Percentiles rank a stretch among this genome's conserved stretches.
These are phyloP conservation scores for Penicillium sp. DNA, from an alignment of 2,329 filamentous ascomycete species.

Conservation along the genomic window DNA sequence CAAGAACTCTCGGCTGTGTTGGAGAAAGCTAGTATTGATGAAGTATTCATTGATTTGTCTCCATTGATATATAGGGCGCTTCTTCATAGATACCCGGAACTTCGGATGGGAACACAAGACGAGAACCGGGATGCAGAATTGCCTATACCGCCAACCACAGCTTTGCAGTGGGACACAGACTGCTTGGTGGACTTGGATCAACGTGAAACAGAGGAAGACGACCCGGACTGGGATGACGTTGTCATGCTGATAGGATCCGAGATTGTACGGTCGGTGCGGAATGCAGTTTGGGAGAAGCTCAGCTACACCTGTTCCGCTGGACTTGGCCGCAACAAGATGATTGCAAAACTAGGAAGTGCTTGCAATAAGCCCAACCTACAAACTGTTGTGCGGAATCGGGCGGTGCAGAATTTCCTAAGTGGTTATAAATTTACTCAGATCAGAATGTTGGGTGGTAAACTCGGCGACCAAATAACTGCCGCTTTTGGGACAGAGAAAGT, in stretches of 20 bases:
- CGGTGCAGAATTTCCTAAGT: slow-evolving; percentile 72
- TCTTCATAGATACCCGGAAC: slow-evolving; percentile 71
- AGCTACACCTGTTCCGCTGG: slow-evolving; percentile 91
- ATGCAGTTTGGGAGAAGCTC: slow-evolving; percentile 65
- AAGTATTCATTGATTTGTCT: slow-evolving; percentile 91
- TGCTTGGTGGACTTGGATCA: slow-evolving; percentile 76
- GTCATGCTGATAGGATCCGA: slow-evolving; percentile 83
- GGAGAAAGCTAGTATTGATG: slow-evolving; percentile 93
- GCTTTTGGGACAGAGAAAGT: slow-evolving; percentile 78
- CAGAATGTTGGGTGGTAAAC: slow-evolving; percentile 88
- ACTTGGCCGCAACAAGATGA: slow-evolving; percentile 86
- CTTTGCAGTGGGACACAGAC: slow-evolving; percentile 76
- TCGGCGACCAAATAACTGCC: slow-evolving; percentile 82
- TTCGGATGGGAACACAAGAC: slow-evolving; percentile 58
- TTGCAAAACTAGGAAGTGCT: slow-evolving; percentile 88
- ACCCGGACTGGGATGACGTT: slow-evolving; percentile 96
- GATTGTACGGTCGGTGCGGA: slow-evolving; percentile 75
- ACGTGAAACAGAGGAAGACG: slow-evolving; percentile 68
- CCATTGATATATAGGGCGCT: slow-evolving; percentile 75
- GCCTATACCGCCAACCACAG: slow-evolving; percentile 69
- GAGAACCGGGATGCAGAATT: slow-evolving; percentile 57
- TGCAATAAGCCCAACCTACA: slow-evolving; percentile 93
- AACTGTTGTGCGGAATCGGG: slow-evolving; percentile 86
- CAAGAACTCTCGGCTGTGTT: slow-evolving; percentile 53
- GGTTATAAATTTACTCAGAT: slow-evolving; percentile 94